Evolutionary conservation across 2,329 filamentous ascomycete species (phyloP).

Genomic region (Gnomoniopsis sp.): DNA sequence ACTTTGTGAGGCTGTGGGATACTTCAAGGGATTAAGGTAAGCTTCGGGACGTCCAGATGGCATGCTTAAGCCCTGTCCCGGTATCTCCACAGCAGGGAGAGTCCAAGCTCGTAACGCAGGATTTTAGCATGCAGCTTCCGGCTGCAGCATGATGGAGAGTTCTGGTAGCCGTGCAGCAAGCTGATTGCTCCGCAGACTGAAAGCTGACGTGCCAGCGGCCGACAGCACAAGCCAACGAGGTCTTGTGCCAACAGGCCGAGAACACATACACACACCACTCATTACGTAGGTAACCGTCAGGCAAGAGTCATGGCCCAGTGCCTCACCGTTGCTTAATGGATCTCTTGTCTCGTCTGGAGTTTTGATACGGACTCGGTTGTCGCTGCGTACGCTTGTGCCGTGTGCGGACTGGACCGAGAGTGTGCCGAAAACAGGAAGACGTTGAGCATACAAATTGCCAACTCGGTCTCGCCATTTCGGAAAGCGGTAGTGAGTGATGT

Average conservation of each 20-base stretch:
- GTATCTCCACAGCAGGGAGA: background rate
- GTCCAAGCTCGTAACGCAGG: background rate
- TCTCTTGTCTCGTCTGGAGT: no score
- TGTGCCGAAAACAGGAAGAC: no score
- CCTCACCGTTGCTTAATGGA: background rate
- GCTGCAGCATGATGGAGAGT: background rate
- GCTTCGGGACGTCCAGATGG: no score
- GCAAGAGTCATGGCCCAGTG: background rate
- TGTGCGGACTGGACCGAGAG: no score
- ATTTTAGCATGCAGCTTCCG: background rate
- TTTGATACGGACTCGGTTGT: no score
- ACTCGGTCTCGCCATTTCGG: background rate
- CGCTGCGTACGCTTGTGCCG: no score
- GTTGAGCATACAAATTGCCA: no score
- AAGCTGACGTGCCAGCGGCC: constrained; percentile 4
- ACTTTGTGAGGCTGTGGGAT: background rate
- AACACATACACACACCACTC: background rate
- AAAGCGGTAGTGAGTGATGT: background rate
- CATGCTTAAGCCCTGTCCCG: background rate
- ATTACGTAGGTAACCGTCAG: background rate
- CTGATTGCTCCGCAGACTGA: background rate
- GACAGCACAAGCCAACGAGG: background rate
- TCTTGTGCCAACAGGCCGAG: background rate
- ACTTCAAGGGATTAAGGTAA: background rate
- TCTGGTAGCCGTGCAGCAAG: background rate